phyloP scores from a whole-genome alignment of 768 basidiomycete species.

The Hericium alpestre region DNA sequence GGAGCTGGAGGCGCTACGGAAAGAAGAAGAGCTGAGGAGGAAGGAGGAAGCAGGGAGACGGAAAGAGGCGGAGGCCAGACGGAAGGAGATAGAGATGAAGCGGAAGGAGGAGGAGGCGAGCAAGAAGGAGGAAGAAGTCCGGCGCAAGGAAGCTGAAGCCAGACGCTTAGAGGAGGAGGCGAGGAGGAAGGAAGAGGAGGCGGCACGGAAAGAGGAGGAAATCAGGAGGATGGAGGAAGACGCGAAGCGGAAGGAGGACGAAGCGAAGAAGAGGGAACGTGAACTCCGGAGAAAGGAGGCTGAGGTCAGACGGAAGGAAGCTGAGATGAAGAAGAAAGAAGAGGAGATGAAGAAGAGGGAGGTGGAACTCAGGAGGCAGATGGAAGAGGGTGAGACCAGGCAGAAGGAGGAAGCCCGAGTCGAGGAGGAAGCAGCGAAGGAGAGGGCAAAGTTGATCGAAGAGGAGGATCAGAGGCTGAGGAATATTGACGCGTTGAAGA shows the following conservation, averaged over 20 bases:
- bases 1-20: slow-evolving; percentile 16
- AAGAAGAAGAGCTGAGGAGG: slow-evolving; percentile 12
- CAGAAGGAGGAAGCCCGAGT: slow-evolving; percentile 20
- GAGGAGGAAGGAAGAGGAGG: slow-evolving; percentile 17
- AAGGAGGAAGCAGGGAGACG: slow-evolving; percentile 9
- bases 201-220: slow-evolving; percentile 17
- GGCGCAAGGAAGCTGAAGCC: slow-evolving; percentile 21
- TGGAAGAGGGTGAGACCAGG: slow-evolving; percentile 22
- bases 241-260: slow-evolving; percentile 11
- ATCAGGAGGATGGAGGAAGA: slow-evolving; percentile 25
- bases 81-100: slow-evolving; percentile 10
- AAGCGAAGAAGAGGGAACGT: slow-evolving; percentile 16
- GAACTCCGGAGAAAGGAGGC: slow-evolving; percentile 15
- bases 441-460: slow-evolving; percentile 20
- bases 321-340: slow-evolving; percentile 20
- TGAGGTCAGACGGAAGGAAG: slow-evolving; percentile 14
- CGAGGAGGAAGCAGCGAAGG: slow-evolving; percentile 17
- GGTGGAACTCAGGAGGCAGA: slow-evolving; percentile 20
- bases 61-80: slow-evolving; percentile 13
- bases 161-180: slow-evolving; percentile 24
- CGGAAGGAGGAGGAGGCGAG: slow-evolving; percentile 19
- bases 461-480: slow-evolving; percentile 23
- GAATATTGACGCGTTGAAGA: slow-evolving; percentile 12
- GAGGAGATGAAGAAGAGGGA: slow-evolving; percentile 15
- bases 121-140: slow-evolving; percentile 23